Conservation (phyloP, 2,329 filamentous ascomycete genomes). For the Phialophora verrucosa region DNA sequence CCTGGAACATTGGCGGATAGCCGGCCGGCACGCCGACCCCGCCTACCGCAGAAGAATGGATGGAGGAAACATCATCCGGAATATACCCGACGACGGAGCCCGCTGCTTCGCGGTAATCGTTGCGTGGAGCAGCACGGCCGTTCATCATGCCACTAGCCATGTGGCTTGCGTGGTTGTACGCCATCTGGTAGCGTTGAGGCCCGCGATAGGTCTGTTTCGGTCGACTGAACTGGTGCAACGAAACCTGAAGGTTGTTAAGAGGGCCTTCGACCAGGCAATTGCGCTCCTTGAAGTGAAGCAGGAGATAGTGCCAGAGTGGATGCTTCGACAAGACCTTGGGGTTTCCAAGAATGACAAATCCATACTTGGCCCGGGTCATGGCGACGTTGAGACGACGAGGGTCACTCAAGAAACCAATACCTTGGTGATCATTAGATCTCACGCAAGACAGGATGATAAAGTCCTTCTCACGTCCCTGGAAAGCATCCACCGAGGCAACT, state of each 20-base stretch:
- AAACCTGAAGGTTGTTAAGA: conserved; percentile 92
- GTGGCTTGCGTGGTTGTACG: conserved; percentile 70
- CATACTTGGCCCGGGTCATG: conserved; percentile 94
- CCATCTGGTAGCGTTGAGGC: conserved; percentile 84
- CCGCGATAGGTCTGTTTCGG: conserved; percentile 91
- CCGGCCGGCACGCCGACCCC: conserved; percentile 80
- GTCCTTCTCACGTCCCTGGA: conserved; percentile 98
- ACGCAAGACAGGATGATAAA: conserved; percentile 98
- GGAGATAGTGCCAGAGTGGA: conserved; percentile 93
- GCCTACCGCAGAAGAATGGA: conserved; percentile 89
- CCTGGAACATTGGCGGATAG: conserved; percentile 94
- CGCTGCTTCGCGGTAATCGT: conserved; percentile 66
- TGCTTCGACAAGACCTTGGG: conserved; percentile 98
- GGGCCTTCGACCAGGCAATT: conserved; percentile 96
- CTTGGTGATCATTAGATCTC: conserved; percentile 97
- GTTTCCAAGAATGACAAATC: conserved; percentile 94
- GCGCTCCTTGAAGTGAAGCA: conserved; percentile 95
- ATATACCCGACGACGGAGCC: conserved; percentile 95
- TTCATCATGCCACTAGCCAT: conserved; percentile 61
- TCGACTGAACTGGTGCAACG: conserved; percentile 89
- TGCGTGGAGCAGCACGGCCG: conserved; percentile 54
- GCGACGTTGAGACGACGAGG: conserved; percentile 97
- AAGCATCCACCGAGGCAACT: conserved; percentile 96
- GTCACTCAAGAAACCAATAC: conserved; percentile 97
- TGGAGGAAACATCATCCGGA: conserved; percentile 93